Conservation (phyloP, 768 basidiomycete genomes). For the Leucogyrophana mollusca region DNA sequence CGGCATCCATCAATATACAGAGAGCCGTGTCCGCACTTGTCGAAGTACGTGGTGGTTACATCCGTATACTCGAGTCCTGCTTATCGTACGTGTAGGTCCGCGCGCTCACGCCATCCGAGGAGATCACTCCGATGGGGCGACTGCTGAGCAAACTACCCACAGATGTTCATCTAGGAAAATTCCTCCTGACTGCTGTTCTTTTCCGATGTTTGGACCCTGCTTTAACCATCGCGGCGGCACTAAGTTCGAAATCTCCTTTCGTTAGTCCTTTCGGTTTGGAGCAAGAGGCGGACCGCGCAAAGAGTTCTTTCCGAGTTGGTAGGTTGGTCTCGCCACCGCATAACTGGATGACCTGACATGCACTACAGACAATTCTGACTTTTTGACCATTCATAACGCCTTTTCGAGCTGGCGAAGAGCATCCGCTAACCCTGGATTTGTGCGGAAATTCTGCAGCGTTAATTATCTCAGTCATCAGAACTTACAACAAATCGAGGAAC, state of each 20-base stretch:
- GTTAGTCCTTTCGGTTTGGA: constrained; percentile 86
- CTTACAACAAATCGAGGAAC: constrained; percentile 93
- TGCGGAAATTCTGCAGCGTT: constrained; percentile 73
- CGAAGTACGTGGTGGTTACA: constrained; percentile 50
- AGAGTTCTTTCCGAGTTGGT: constrained; percentile 77
- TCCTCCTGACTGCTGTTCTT: constrained; percentile 78
- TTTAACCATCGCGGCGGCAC: constrained; percentile 90
- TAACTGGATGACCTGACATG: neutral
- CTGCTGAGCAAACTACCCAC: constrained; percentile 90
- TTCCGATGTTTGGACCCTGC: constrained; percentile 94
- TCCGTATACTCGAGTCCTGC: neutral
- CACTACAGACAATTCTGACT: constrained; percentile 84
- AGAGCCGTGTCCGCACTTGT: constrained; percentile 88
- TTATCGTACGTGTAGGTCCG: constrained; percentile 53
- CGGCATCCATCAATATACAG: constrained; percentile 81
- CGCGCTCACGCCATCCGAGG: constrained; percentile 81
- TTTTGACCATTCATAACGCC: constrained; percentile 88
- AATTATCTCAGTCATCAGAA: constrained; percentile 91
- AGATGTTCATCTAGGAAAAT: constrained; percentile 95
- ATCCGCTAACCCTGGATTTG: constrained; percentile 57
- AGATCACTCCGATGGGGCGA: constrained; percentile 92
- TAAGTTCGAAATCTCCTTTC: constrained; percentile 94
- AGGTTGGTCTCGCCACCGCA: constrained; percentile 18
- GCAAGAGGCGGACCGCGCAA: constrained; percentile 82
- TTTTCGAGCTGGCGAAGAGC: constrained; percentile 86